phyloP scores from a whole-genome alignment of 2,329 filamentous ascomycete species.

The Thelonectria blattea region DNA sequence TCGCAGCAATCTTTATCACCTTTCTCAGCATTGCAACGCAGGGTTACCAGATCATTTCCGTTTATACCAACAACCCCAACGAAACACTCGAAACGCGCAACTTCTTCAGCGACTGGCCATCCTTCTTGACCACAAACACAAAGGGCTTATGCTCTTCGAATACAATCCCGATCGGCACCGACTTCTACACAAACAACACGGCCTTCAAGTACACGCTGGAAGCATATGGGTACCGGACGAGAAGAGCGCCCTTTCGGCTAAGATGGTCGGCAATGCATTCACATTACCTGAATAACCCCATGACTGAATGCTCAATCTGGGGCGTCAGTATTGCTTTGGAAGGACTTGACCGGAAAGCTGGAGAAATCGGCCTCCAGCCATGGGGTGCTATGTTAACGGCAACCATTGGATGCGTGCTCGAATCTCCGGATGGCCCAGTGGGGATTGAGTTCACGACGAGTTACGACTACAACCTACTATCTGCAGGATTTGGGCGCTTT shows the following conservation, averaged over 20 bases:
- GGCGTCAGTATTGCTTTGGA: neutral
- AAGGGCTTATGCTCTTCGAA: neutral
- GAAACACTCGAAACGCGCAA: neutral
- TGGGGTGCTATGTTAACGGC: neutral
- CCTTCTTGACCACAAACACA: neutral
- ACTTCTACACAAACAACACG: conserved; percentile 13
- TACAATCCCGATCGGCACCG: neutral
- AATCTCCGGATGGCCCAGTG: neutral
- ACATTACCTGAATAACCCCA: conserved; percentile 3
- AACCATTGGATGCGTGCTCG: neutral
- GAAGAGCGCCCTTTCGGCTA: neutral
- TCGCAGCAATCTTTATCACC: neutral
- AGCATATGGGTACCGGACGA: neutral
- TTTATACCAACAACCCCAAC: conserved; percentile 1
- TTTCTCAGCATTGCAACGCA: conserved; percentile 1
- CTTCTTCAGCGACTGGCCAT: neutral
- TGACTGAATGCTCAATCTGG: neutral
- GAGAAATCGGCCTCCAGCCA: neutral
- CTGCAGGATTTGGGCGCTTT: neutral
- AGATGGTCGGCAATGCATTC: neutral
- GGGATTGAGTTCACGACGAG: neutral
- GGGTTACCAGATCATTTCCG: neutral
- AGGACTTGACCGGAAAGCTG: neutral
- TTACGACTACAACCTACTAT: neutral
- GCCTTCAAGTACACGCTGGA: conserved; percentile 5